Evolutionary conservation across 73 alveolate species (phyloP).

Genomic region (Stentor roeselii): DNA sequence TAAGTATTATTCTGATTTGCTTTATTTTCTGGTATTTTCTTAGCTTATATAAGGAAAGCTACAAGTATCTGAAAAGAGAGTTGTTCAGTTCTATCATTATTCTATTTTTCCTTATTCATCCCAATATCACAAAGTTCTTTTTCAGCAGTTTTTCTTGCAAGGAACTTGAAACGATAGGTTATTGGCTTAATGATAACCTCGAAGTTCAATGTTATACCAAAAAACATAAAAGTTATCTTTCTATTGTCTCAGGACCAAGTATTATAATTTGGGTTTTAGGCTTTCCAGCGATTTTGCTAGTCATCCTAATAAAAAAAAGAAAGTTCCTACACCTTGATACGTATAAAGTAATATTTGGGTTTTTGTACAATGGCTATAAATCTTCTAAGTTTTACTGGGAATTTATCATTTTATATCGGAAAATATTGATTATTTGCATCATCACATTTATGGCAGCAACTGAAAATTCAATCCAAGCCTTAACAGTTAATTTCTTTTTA

Average conservation of each 20-base stretch:
- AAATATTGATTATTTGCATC: conserved; percentile 33
- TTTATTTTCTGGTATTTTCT: background rate
- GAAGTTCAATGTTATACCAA: background rate
- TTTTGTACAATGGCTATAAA: conserved; percentile 40
- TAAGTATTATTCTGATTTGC: background rate
- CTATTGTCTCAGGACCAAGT: conserved; percentile 37
- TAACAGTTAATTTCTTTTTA: conserved; percentile 29
- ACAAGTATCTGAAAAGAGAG: background rate
- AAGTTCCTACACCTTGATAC: background rate
- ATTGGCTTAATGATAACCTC: background rate
- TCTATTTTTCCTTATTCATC: background rate
- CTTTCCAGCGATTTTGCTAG: conserved; percentile 36
- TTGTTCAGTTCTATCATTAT: background rate
- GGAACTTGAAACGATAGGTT: background rate
- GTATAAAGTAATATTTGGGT: conserved; percentile 33
- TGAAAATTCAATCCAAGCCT: conserved; percentile 27
- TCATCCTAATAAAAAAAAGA: background rate
- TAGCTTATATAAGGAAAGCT: background rate
- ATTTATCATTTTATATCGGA: conserved; percentile 42
- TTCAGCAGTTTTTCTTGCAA: background rate
- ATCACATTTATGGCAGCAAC: conserved; percentile 14
- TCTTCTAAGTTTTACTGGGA: conserved; percentile 40
- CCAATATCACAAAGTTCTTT: background rate
- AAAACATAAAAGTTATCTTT: conserved; percentile 8
- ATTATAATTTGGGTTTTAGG: conserved; percentile 47